Conservation (phyloP, 345 rosid species). For the Corchorus capsularis region DNA sequence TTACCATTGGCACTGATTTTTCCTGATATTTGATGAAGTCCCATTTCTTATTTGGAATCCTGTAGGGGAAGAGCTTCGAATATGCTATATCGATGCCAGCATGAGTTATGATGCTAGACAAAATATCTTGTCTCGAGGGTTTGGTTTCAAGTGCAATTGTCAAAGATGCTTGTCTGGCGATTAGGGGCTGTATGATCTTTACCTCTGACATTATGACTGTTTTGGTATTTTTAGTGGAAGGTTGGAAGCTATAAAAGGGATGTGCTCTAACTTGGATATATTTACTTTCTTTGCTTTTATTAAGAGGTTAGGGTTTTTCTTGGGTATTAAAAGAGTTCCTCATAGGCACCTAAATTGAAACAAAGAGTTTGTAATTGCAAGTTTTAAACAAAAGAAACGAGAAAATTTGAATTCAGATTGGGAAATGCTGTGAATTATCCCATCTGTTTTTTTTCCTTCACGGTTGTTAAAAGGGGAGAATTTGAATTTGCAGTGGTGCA, state of each 20-base stretch:
- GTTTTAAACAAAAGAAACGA: neutral
- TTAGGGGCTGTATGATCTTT: constrained; percentile 24
- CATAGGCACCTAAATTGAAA: neutral
- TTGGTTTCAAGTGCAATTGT: constrained; percentile 74
- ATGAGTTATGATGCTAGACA: constrained; percentile 70
- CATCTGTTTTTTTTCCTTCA: neutral
- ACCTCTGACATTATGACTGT: neutral
- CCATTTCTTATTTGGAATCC: constrained; percentile 12
- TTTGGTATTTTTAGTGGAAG: neutral
- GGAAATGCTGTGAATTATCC: neutral
- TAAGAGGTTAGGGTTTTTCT: neutral
- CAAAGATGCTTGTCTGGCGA: constrained; percentile 65
- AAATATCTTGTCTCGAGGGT: constrained; percentile 61
- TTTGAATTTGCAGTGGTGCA: neutral
- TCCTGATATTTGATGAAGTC: neutral
- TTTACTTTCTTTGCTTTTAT: neutral
- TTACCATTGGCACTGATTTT: neutral
- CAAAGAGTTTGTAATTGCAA: neutral
- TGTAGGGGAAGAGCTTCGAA: constrained; percentile 87
- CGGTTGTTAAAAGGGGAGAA: neutral
- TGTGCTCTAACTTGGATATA: neutral
- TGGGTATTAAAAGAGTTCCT: neutral
- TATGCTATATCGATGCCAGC: constrained; percentile 82
- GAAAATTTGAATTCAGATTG: neutral
- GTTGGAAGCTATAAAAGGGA: neutral